Percentiles rank a stretch among this genome's conserved stretches.
Evolutionary conservation across 306 rosid species (phyloP).

Genomic region (Gastrolobium bilobum): DNA sequence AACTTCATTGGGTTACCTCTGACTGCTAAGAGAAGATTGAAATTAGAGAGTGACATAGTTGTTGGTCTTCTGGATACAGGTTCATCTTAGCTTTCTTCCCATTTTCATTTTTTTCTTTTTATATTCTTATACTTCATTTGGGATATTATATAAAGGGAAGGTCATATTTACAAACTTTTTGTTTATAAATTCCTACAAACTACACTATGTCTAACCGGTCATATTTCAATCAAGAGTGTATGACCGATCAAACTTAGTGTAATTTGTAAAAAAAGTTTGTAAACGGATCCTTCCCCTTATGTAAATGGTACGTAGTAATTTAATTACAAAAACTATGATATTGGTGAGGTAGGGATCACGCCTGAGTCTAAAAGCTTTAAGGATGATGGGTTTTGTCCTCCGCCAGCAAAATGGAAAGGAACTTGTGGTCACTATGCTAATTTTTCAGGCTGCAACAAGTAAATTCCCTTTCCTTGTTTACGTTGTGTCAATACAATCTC

Average conservation of each 20-base stretch:
- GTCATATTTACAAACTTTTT: too few relatives aligned
- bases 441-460: slow-evolving; percentile 97
- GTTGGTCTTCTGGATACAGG: slow-evolving; percentile 91
- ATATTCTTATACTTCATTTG: neutral
- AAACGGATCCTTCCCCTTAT: neutral
- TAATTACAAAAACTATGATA: neutral
- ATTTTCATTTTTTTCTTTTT: neutral
- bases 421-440: slow-evolving; percentile 73
- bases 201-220: too few relatives aligned
- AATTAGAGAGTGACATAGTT: slow-evolving; percentile 62
- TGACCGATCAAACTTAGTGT: too few relatives aligned
- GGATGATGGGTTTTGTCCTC: slow-evolving; percentile 79
- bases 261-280: too few relatives aligned
- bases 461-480: slow-evolving; percentile 40
- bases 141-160: neutral
- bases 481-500: slow-evolving; percentile 8
- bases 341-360: slow-evolving; percentile 68
- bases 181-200: too few relatives aligned
- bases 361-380: slow-evolving; percentile 87
- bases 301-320: slow-evolving; percentile 4
- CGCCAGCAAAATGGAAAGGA: slow-evolving; percentile 92
- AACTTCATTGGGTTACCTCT: slow-evolving; percentile 80
- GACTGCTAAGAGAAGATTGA: slow-evolving; percentile 65
- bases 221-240: too few relatives aligned
- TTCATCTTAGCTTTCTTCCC: slow-evolving; percentile 23